phyloP scores from a whole-genome alignment of 176 grass and related monocot species.

The Cocos nucifera region DNA sequence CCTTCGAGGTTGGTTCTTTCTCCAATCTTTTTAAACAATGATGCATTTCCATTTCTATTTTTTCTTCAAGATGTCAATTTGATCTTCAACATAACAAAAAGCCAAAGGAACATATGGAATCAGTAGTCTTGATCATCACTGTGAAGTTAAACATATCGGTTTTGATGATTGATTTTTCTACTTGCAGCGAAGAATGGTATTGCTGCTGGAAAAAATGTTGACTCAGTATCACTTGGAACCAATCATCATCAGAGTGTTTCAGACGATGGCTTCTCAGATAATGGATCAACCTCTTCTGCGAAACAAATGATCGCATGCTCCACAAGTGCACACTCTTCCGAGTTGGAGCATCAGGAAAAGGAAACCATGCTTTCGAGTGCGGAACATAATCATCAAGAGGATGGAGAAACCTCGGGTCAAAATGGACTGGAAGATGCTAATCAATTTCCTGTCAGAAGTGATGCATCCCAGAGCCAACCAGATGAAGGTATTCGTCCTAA shows the following conservation, averaged over 20 bases:
- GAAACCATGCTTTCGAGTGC: not conserved
- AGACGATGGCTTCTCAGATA: conserved; percentile 17
- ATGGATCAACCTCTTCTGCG: conserved; percentile 19
- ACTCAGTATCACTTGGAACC: not conserved
- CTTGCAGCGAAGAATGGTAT: conserved; percentile 40
- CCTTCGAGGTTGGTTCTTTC: conserved; percentile 57
- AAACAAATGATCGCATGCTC: conserved; percentile 5
- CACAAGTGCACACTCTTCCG: not conserved
- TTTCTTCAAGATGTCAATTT: too few species aligned
- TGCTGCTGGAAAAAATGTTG: not conserved
- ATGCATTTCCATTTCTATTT: not conserved
- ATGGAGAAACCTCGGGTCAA: not conserved
- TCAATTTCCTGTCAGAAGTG: too few species aligned
- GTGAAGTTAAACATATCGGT: too few species aligned
- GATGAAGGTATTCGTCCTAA: too few species aligned
- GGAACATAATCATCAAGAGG: not conserved
- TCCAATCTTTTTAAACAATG: not conserved
- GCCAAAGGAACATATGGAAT: too few species aligned
- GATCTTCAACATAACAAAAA: too few species aligned
- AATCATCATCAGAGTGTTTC: conserved; percentile 7
- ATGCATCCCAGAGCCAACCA: too few species aligned
- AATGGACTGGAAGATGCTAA: too few species aligned
- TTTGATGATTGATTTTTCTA: not conserved
- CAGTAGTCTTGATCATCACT: too few species aligned
- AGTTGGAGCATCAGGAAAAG: not conserved